Evolutionary conservation across 306 rosid species (phyloP).

Genomic region (Prosopis cineraria): DNA sequence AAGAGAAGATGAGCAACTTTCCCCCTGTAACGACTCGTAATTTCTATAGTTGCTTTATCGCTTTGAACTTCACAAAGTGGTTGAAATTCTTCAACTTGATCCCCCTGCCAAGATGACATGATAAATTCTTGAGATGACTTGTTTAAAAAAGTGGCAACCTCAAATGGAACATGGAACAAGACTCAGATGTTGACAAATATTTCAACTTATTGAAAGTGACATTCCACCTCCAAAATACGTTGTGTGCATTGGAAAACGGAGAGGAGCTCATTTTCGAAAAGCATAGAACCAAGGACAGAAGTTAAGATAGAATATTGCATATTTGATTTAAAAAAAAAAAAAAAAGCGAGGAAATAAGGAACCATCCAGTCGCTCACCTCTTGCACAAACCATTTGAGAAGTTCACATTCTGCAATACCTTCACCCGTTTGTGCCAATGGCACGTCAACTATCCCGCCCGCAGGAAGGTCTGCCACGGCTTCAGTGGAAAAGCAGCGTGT

Average conservation of each 20-base stretch:
- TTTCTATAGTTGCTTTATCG: slow-evolving; percentile 98
- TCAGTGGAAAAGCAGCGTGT: slow-evolving; percentile 59
- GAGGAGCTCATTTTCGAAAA: background rate
- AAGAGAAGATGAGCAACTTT: slow-evolving; percentile 59
- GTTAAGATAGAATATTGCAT: background rate
- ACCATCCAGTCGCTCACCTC: slow-evolving; percentile 55
- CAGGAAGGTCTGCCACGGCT: slow-evolving; percentile 42
- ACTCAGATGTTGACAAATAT: background rate
- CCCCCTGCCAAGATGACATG: slow-evolving; percentile 65
- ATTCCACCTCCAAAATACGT: background rate
- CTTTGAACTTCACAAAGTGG: slow-evolving; percentile 97
- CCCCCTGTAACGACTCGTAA: slow-evolving; percentile 94
- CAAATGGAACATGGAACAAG: background rate
- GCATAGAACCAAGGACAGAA: background rate
- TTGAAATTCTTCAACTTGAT: slow-evolving; percentile 82
- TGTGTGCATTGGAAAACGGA: background rate
- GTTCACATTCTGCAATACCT: slow-evolving; percentile 98
- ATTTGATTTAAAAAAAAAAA: too few species aligned
- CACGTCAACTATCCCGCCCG: slow-evolving; percentile 61
- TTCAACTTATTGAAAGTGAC: background rate
- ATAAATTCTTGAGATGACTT: background rate
- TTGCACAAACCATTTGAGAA: slow-evolving; percentile 92
- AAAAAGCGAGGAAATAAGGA: slow-evolving; percentile 4
- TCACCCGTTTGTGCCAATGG: slow-evolving; percentile 98
- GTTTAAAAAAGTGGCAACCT: background rate